Evolutionary conservation across 495 filamentous ascomycete genomes (phyloP), one percentile per base, ranked within the genome.

Genomic region (Penicillium desertorum): DNA sequence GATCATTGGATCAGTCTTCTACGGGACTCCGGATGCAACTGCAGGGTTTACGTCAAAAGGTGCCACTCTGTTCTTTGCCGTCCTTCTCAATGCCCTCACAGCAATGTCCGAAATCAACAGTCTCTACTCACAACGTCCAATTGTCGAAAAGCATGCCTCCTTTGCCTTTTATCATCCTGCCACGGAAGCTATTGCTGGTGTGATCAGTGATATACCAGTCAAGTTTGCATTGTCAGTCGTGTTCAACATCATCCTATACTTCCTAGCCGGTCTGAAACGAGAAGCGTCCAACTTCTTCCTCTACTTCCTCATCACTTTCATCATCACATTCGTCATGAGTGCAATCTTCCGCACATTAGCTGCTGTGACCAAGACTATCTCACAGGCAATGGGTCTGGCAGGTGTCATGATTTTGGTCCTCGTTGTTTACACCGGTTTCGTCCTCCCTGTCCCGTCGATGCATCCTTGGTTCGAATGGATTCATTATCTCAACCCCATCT

Each of bases 51-150:
- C 81, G 72, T 79, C 82, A 52, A 81, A 88, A 46, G 89, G 88
- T 32, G 88, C 88, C 46, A 77, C 91, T 1, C 77, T 96, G 20
- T 96, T 96, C 81, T 95, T 96, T 62, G 89, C 90, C 41, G 85
- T 92, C 60, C 79, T 96, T 16, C 64, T 81, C 20, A 82, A 81
- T 52, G 76, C 79, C n/a, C 68, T 83, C 16, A 76, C 77, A 1
- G 64, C 65, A 16, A 70, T 71, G 60, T 67, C 74, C 1, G 85
- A 88, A 61, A 84, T 88, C 63, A 81, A 81, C 58, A 76, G 52
- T 45, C 68, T 83, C 5, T 84, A 82, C 52, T 64, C 67, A 0
- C 80, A 85, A 62, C 76, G 82, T 9, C 79, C 83, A 12, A 83
- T 86, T 42, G 79, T 87, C 14, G 79, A 84, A 52, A 86, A 86